phyloP scores from a whole-genome alignment of 768 basidiomycete genomes.

The Macrocybe gigantea region DNA sequence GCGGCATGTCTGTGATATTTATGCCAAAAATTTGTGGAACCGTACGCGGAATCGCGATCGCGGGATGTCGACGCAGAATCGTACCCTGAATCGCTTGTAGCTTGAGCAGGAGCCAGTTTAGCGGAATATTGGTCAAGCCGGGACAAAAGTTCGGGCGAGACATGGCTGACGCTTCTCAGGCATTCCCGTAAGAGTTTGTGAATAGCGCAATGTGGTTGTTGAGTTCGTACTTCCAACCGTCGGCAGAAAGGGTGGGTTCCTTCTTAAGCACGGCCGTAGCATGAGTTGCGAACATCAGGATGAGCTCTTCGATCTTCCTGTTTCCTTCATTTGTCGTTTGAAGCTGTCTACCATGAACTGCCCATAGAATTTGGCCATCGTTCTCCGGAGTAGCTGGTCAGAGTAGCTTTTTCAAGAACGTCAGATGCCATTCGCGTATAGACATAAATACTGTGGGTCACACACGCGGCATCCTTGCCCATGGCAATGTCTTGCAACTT shows the following conservation, averaged over 20 bases:
- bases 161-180: constrained; percentile 64
- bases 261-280: constrained; percentile 86
- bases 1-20: constrained; percentile 68
- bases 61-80: constrained; percentile 56
- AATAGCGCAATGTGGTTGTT: constrained; percentile 91
- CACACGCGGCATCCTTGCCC: constrained; percentile 87
- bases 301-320: constrained; percentile 95
- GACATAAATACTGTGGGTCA: constrained; percentile 11
- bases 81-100: constrained; percentile 60
- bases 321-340: constrained; percentile 92
- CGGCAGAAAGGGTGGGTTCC: constrained; percentile 75
- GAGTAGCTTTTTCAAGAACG: constrained; percentile 56
- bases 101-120: constrained; percentile 64
- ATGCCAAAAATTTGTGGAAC: constrained; percentile 26
- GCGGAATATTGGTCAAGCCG: constrained; percentile 81
- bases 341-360: constrained; percentile 84
- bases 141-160: constrained; percentile 75
- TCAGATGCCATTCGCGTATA: constrained; percentile 1
- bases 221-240: constrained; percentile 90
- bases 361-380: constrained; percentile 90
- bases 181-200: constrained; percentile 77
- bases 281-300: constrained; percentile 91
- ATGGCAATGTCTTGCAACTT: constrained; percentile 89
- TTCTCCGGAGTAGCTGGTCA: constrained; percentile 84
- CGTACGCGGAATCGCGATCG: constrained; percentile 46